Evolutionary conservation across 2,329 filamentous ascomycete genomes (phyloP), one percentile per base, ranked within the genome.

Genomic region (Colletotrichum sp.): DNA sequence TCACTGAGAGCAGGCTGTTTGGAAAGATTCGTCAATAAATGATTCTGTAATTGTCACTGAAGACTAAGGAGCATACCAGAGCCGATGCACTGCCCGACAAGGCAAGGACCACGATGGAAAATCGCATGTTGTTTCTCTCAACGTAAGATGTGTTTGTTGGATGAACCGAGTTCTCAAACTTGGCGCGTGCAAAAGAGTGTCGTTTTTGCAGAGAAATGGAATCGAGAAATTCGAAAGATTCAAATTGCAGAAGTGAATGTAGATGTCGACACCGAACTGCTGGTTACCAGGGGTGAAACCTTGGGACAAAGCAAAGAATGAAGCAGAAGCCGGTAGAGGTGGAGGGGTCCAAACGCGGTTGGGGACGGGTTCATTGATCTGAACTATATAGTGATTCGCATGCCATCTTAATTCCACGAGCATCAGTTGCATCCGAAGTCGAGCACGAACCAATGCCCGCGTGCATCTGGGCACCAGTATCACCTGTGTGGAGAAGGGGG

Each of bases 401-500:
- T 75, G 73, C 70, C 73, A 75, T 73, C 73, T 60, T 30, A 75
- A 68, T 60, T 73, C 57, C 26, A 65, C 15, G 43, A 75, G 63
- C 43, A 34, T 30, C 69, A 64, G n/a, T 67, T 36, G 66, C 73
- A 60, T 75, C 73, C 73, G 58, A 73, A 68, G 70, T 68, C 65
- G 55, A 68, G 73, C 38, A 73, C 64, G 73, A 73, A 68, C 70
- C 73, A 75, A 65, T 52, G 28, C 21, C 64, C 58, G 58, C 43
- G 64, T 63, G 58, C 70, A 73, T 73, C 64, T 73, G 73, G 73
- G 70, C 73, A 36, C 55, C 52, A 43, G 73, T 75, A 75, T 75
- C 73, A 75, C 18, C 64, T 73, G 36, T 64, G 73, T 75, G 73
- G 73, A 75, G 73, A 72, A 64, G 32, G 73, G 70, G 64, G 70